These are phyloP conservation scores for Lagenaria siceraria DNA, from an alignment of 306 rosid genomes.

Conservation along the genomic window DNA sequence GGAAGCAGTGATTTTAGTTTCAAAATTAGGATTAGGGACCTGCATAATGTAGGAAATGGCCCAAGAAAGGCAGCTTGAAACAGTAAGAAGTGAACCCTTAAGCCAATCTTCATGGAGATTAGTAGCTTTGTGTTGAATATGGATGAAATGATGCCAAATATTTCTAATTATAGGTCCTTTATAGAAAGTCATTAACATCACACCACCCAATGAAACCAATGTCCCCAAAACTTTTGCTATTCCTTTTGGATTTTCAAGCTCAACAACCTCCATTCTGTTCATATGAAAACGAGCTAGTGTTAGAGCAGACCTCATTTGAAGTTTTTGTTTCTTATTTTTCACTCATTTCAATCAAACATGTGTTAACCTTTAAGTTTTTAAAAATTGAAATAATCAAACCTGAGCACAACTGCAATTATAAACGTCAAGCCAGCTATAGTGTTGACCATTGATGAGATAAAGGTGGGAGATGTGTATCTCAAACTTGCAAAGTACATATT, in stretches of 20 bases:
- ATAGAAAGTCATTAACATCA: slow-evolving; percentile 65
- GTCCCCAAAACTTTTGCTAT: slow-evolving; percentile 62
- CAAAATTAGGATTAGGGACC: slow-evolving; percentile 21
- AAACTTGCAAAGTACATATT: slow-evolving; percentile 75
- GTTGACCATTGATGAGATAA: slow-evolving; percentile 54
- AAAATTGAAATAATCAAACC: slow-evolving; percentile 14
- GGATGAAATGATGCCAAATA: slow-evolving; percentile 44
- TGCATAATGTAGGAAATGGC: slow-evolving; percentile 82
- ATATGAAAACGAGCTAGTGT: not conserved
- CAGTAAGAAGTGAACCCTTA: slow-evolving; percentile 66
- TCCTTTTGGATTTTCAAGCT: slow-evolving; percentile 36
- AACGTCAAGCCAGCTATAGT: slow-evolving; percentile 63
- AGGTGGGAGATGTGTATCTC: slow-evolving; percentile 69
- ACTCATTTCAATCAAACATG: no score
- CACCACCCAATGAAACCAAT: slow-evolving; percentile 58
- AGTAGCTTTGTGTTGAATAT: slow-evolving; percentile 24
- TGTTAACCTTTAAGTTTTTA: not conserved
- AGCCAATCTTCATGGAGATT: slow-evolving; percentile 39
- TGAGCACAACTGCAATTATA: slow-evolving; percentile 49
- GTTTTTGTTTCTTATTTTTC: not conserved
- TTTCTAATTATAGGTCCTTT: slow-evolving; percentile 46
- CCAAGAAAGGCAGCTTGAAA: slow-evolving; percentile 59
- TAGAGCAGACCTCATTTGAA: not conserved
- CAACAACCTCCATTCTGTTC: slow-evolving; percentile 42
- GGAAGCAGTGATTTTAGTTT: no score